These are phyloP conservation scores for Fusarium sp. DNA, from an alignment of 2,329 filamentous ascomycete species.

Conservation along the genomic window DNA sequence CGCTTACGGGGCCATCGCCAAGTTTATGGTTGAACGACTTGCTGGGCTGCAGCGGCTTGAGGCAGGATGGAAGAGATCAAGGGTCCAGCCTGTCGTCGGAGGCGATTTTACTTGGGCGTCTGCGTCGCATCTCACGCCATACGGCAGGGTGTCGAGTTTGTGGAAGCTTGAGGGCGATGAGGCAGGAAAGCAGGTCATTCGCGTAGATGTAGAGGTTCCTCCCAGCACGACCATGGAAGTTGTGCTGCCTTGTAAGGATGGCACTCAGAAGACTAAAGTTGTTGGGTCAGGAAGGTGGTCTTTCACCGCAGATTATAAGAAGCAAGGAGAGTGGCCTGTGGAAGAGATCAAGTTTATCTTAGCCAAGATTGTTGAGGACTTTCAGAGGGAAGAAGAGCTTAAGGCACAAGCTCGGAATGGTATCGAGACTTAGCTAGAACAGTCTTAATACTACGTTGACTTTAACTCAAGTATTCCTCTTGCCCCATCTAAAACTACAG, in stretches of 20 bases:
- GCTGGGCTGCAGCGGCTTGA: slow-evolving; percentile 35
- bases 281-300: slow-evolving; percentile 35
- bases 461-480: accelerated
- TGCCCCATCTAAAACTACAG: no score
- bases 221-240: slow-evolving; percentile 35
- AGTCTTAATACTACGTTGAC: neutral
- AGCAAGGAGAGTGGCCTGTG: slow-evolving; percentile 12
- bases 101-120: slow-evolving; percentile 33
- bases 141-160: slow-evolving; percentile 32
- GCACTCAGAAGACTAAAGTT: slow-evolving; percentile 1
- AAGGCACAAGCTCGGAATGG: no score
- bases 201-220: slow-evolving; percentile 27
- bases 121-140: slow-evolving; percentile 34
- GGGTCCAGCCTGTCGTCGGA: slow-evolving; percentile 25
- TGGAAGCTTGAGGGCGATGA: slow-evolving; percentile 32
- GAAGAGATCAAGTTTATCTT: slow-evolving; percentile 15
- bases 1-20: slow-evolving; percentile 51
- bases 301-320: neutral
- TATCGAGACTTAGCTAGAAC: neutral
- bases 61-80: slow-evolving; percentile 39
- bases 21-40: slow-evolving; percentile 47
- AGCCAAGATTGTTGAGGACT: neutral
- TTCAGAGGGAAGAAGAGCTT: neutral
- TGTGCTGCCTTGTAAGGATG: slow-evolving; percentile 12
- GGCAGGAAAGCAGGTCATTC: neutral